phyloP scores from a whole-genome alignment of 208 protist species.

The Naegleria fowleri region DNA sequence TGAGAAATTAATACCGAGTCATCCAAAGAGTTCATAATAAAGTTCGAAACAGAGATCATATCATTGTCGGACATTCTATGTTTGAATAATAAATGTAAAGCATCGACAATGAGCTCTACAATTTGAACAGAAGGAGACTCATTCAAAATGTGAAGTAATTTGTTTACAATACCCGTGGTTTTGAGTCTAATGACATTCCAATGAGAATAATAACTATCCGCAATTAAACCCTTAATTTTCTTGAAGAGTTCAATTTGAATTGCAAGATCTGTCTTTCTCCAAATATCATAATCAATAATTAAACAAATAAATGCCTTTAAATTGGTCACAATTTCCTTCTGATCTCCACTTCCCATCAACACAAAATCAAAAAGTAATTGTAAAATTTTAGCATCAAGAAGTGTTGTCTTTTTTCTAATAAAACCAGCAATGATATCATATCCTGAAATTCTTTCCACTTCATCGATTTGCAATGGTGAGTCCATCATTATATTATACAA shows the following conservation, averaged over 20 bases:
- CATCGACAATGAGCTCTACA: neutral
- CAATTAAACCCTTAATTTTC: neutral
- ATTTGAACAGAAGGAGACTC: neutral
- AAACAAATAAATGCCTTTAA: constrained; percentile 2
- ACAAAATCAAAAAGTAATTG: neutral
- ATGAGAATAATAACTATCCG: neutral
- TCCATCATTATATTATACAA: neutral
- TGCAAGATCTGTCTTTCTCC: neutral
- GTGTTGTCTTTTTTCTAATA: neutral
- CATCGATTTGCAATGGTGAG: neutral
- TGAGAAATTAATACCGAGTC: neutral
- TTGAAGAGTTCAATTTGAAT: constrained; percentile 10
- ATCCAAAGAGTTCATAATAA: neutral
- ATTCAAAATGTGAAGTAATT: neutral
- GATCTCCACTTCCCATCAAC: neutral
- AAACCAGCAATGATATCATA: constrained; percentile 9
- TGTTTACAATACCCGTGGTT: neutral
- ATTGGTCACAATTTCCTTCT: neutral
- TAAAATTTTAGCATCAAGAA: neutral
- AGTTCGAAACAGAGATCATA: neutral
- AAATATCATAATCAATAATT: constrained; percentile 23
- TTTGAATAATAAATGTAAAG: neutral
- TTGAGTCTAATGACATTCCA: constrained; percentile 19
- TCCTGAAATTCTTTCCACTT: constrained; percentile 7
- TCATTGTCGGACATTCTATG: neutral